Evolutionary conservation across 495 filamentous ascomycete species (phyloP).

Genomic region (Aspergillus taichungensis): DNA sequence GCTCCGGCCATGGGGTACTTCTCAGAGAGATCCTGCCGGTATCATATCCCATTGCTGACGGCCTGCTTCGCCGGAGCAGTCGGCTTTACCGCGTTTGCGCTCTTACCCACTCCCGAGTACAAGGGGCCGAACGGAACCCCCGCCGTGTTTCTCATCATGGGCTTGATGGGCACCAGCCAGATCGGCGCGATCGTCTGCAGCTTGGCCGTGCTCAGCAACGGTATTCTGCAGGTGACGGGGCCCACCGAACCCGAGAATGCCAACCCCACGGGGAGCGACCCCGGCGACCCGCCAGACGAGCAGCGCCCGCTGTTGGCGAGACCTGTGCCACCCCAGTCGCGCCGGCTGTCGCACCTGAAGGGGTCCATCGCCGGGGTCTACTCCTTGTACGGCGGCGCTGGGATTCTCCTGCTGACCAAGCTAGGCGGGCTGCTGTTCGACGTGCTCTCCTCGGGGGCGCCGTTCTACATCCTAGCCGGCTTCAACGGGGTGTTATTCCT

Average conservation of each 20-base stretch:
- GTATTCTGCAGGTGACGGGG: conserved; percentile 43
- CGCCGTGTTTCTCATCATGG: conserved; percentile 65
- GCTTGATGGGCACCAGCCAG: conserved; percentile 77
- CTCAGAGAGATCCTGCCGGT: conserved; percentile 49
- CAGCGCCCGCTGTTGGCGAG: conserved; percentile 24
- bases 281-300: conserved; percentile 18
- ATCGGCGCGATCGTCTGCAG: conserved; percentile 95
- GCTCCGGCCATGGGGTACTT: conserved; percentile 82
- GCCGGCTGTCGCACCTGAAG: conserved; percentile 54
- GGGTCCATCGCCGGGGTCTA: conserved; percentile 93
- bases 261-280: conserved; percentile 1
- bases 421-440: conserved; percentile 84
- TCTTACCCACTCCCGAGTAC: conserved; percentile 60
- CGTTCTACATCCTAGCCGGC: conserved; percentile 84
- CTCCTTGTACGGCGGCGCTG: conserved; percentile 80
- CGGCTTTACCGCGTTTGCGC: conserved; percentile 67
- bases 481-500: conserved; percentile 72
- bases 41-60: conserved; percentile 65
- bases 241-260: not conserved
- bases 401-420: conserved; percentile 87
- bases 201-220: conserved; percentile 72
- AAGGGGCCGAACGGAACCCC: conserved; percentile 47
- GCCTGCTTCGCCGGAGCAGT: conserved; percentile 62
- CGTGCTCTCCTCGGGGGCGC: conserved; percentile 54
- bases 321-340: conserved; percentile 13